These are phyloP conservation scores for Erodium trifolium DNA, from an alignment of 441 rosid genomes.

Conservation along the genomic window DNA sequence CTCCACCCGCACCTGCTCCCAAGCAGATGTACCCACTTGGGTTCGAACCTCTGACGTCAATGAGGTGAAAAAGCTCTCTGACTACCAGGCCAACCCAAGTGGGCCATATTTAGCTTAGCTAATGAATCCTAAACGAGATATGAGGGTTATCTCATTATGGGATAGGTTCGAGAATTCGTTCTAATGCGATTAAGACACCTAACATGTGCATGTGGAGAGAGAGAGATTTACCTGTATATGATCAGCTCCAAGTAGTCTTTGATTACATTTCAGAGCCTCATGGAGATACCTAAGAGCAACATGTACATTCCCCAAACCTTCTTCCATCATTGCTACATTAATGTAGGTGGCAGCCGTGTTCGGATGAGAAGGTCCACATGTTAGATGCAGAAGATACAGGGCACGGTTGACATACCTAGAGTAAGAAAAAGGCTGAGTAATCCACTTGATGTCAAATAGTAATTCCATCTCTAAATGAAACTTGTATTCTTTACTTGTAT, in stretches of 20 bases:
- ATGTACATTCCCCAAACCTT: constrained; percentile 70
- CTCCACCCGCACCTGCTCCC: too few species aligned
- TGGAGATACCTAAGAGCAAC: constrained; percentile 75
- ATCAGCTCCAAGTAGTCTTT: constrained; percentile 68
- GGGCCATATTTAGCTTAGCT: too few species aligned
- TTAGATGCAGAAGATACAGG: constrained; percentile 60
- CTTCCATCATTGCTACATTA: constrained; percentile 84
- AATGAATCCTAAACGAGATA: too few species aligned
- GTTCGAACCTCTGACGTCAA: too few species aligned
- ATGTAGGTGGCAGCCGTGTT: constrained; percentile 81
- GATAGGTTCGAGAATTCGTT: too few species aligned
- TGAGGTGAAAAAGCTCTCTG: too few species aligned
- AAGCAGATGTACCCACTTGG: too few species aligned
- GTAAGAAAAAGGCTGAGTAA: constrained; percentile 18
- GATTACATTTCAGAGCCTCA: constrained; percentile 75
- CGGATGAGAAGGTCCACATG: constrained; percentile 75
- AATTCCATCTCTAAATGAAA: neutral
- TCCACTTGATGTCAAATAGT: neutral
- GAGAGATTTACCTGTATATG: constrained; percentile 54
- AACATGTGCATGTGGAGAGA: neutral
- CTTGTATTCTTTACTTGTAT: constrained; percentile 1
- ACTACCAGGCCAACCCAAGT: too few species aligned
- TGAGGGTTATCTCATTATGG: too few species aligned
- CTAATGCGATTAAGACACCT: too few species aligned
- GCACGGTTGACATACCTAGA: constrained; percentile 71